Conservation (phyloP, 2,329 filamentous ascomycete genomes). For the Tolypocladium album region DNA sequence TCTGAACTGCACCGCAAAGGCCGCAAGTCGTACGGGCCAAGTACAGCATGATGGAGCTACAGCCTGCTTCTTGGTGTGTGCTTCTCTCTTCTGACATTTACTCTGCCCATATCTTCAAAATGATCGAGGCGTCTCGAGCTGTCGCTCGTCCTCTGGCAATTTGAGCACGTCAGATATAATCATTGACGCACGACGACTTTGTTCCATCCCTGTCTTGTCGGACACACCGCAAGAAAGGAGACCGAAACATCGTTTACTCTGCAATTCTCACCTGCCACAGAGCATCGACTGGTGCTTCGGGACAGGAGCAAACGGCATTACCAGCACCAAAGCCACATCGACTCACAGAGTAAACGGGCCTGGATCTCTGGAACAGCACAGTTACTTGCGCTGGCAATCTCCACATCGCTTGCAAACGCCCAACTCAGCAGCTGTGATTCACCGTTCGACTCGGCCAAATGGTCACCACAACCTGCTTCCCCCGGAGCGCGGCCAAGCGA, state of each 20-base stretch:
- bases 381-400: neutral
- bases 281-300: neutral
- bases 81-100: neutral
- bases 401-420: neutral
- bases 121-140: neutral
- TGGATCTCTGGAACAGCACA: neutral
- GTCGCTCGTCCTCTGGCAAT: neutral
- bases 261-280: neutral
- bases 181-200: neutral
- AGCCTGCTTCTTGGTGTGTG: neutral
- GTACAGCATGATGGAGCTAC: slow-evolving; percentile 1
- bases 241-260: neutral
- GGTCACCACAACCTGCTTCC: slow-evolving; percentile 8
- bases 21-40: slow-evolving; percentile 3
- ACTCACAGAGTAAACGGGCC: neutral
- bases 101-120: neutral
- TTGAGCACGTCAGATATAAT: neutral
- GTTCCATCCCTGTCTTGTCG: neutral
- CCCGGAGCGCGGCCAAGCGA: slow-evolving; percentile 6
- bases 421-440: neutral
- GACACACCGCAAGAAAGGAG: neutral
- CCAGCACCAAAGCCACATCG: neutral
- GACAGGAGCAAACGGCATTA: slow-evolving; percentile 1
- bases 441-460: slow-evolving; percentile 2
- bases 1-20: neutral